phyloP scores from a whole-genome alignment of 345 rosid species.

The Eucalyptus urophylla region DNA sequence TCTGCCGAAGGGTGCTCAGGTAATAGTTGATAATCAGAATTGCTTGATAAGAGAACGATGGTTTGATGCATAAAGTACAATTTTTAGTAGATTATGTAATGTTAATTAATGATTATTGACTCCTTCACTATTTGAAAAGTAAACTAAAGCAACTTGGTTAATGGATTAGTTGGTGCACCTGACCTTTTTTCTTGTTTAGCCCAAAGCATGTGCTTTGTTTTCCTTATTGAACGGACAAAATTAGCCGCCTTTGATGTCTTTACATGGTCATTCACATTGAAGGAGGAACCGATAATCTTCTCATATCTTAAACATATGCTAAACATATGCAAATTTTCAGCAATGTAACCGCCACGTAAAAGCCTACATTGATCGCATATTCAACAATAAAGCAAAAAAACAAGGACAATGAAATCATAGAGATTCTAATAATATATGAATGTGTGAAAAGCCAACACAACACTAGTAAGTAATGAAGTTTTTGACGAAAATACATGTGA shows the following conservation, averaged over 20 bases:
- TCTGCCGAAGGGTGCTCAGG: background rate
- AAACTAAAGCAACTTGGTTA: background rate
- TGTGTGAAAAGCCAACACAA: too few relatives aligned
- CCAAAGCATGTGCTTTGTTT: background rate
- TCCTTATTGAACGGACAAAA: background rate
- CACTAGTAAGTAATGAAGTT: too few relatives aligned
- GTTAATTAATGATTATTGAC: background rate
- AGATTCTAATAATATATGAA: too few relatives aligned
- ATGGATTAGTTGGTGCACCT: background rate
- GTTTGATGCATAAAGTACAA: background rate
- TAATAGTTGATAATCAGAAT: background rate
- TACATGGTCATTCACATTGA: background rate
- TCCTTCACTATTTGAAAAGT: background rate
- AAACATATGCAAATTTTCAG: background rate
- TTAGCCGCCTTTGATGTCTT: background rate
- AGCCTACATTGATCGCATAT: too few relatives aligned
- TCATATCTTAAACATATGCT: background rate
- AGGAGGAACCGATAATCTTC: background rate
- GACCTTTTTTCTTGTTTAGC: background rate
- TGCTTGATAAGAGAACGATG: background rate
- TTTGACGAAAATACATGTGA: too few relatives aligned
- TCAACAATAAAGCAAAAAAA: too few relatives aligned
- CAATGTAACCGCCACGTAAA: too few relatives aligned
- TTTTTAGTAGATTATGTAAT: background rate
- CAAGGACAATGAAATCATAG: too few relatives aligned